These are phyloP conservation scores for Zymoseptoria ardabiliae DNA, from an alignment of 2,329 filamentous ascomycete species.

Conservation along the genomic window DNA sequence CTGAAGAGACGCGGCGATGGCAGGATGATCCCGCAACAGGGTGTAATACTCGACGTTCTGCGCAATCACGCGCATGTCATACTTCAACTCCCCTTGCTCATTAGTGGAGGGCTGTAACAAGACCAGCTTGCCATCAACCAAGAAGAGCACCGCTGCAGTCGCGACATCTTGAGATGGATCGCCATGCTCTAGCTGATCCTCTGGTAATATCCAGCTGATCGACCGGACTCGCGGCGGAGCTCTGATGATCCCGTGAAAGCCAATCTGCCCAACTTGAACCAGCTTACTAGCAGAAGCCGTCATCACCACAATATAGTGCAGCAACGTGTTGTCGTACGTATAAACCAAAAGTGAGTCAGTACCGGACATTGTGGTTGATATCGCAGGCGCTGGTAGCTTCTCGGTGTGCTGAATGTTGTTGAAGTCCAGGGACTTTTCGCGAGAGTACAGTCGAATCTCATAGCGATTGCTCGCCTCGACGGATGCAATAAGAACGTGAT, in stretches of 20 bases:
- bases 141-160: conserved; percentile 83
- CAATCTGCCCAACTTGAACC: conserved; percentile 94
- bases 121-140: conserved; percentile 96
- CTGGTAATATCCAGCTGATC: conserved; percentile 91
- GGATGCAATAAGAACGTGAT: conserved; percentile 86
- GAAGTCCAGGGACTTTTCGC: conserved; percentile 70
- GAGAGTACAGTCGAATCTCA: conserved; percentile 79
- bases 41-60: conserved; percentile 95
- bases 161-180: conserved; percentile 94
- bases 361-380: conserved; percentile 79
- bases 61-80: conserved; percentile 94
- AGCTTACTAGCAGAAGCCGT: conserved; percentile 61
- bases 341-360: conserved; percentile 94
- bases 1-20: conserved; percentile 16
- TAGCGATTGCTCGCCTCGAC: conserved; percentile 79
- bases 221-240: conserved; percentile 87
- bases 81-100: conserved; percentile 78
- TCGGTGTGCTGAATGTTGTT: conserved; percentile 69
- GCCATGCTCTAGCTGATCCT: conserved; percentile 79
- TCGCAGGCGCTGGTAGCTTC: conserved; percentile 74
- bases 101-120: conserved; percentile 80
- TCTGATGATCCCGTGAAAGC: conserved; percentile 90
- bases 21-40: conserved; percentile 73
- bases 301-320: conserved; percentile 83
- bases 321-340: conserved; percentile 90